Evolutionary conservation across 495 filamentous ascomycete species (phyloP), one percentile per base, ranked within the genome.

Genomic region (Penicillium taxi): DNA sequence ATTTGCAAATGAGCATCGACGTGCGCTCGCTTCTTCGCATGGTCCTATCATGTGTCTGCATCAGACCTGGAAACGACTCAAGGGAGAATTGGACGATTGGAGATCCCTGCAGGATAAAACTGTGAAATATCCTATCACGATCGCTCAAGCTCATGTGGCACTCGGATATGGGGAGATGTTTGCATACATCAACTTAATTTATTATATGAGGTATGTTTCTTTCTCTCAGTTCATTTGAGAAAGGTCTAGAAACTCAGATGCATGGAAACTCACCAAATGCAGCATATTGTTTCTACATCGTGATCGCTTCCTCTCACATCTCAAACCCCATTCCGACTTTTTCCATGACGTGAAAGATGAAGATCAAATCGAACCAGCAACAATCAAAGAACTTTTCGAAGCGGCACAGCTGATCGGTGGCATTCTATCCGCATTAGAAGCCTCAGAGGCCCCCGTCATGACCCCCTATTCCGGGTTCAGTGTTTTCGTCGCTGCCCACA

Each of bases 391-490:
- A 8, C 53, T 68, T 2, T 68, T 68, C 26, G 47, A 56, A 20
- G 56, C 62, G 2, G 62, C 59, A 0, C 62, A 66, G 18, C 52
- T 61, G 12, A 66, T 68, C 13, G 47, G 54, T 4, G 52, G 52
- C 1, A 55, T 68, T 2, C 24, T 68, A 5, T 47, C 56, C 3
- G 61, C 58, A 0, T 45, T 68, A 4, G 60, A 64, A 21, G 49
- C 53, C 29, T 66, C 59, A 1, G 47, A 48, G 13, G 55, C 64
- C 5, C 48, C 62, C 0, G 57, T 68, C 2, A 66, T 68, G 39
- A 64, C 62, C 2, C 63, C 64, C 6, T 68, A 68, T 32, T 60
- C 62, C 2, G 64, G 64, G 7, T 68, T 66, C 38, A 68, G 64
- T 22, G 59, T 66, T 22, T 68, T 68, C 26, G 64, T 68, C 5